Evolutionary conservation across 2,329 filamentous ascomycete species (phyloP).

Genomic region (Uncinocarpus reesii): DNA sequence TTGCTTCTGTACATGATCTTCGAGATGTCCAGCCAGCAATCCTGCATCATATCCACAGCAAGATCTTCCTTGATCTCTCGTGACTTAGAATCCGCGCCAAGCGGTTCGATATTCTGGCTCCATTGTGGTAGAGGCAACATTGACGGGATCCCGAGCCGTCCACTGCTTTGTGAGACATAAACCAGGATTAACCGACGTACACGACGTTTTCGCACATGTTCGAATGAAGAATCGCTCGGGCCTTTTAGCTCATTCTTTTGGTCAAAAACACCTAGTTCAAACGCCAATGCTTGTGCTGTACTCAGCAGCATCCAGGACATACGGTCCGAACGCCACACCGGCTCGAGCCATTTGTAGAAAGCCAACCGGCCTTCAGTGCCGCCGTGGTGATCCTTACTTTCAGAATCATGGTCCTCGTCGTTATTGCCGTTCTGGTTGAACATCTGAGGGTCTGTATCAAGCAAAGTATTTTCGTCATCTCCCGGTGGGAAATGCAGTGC

Average conservation of each 20-base stretch:
- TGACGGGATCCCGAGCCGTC: constrained; percentile 80
- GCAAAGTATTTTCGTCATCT: constrained; percentile 54
- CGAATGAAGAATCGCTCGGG: constrained; percentile 41
- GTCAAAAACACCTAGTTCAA: constrained; percentile 93
- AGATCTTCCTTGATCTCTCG: constrained; percentile 22
- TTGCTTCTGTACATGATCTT: constrained; percentile 88
- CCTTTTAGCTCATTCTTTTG: constrained; percentile 63
- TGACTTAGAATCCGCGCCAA: constrained; percentile 19
- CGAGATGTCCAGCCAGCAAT: constrained; percentile 91
- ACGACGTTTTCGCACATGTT: constrained; percentile 69
- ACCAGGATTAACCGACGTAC: constrained; percentile 80
- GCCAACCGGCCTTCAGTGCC: constrained; percentile 69
- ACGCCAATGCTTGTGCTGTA: constrained; percentile 77
- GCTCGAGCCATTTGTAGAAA: constrained; percentile 89
- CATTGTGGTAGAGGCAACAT: constrained; percentile 61
- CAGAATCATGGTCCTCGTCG: constrained; percentile 33
- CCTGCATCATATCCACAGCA: constrained; percentile 50
- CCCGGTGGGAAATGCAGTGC: constrained; percentile 82
- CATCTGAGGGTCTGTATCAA: constrained; percentile 62
- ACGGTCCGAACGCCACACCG: constrained; percentile 84
- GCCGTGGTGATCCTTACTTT: constrained; percentile 40
- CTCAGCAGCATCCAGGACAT: constrained; percentile 98
- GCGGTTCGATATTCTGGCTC: constrained; percentile 31
- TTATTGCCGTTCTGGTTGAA: constrained; percentile 51
- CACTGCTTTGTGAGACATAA: constrained; percentile 88